Conservation (phyloP, 805 yeast species). For the Saccharomycopsis fodiens region DNA sequence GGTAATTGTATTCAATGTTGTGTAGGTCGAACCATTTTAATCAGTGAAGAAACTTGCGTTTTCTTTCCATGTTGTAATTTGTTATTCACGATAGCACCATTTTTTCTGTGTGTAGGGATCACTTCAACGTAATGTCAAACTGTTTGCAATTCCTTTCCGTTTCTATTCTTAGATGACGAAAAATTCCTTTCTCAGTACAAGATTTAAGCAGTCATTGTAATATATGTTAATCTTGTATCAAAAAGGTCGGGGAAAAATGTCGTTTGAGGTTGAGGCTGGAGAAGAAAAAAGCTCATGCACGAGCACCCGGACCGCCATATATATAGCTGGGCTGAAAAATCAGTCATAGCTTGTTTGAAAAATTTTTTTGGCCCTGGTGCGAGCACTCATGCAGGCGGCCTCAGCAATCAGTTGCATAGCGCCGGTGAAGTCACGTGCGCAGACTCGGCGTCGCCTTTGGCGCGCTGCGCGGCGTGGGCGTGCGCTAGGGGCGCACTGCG, state of each 20-base stretch:
- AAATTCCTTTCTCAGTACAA: slow-evolving; percentile 10
- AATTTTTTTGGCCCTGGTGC: not conserved
- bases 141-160: not conserved
- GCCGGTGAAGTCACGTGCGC: not conserved
- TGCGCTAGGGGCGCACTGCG: no score
- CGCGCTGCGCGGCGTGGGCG: no score
- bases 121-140: not conserved
- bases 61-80: not conserved
- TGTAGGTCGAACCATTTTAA: slow-evolving; percentile 1
- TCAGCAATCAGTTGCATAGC: no score
- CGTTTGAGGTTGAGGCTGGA: not conserved
- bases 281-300: slow-evolving; percentile 1
- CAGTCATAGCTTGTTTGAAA: not conserved
- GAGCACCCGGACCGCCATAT: not conserved
- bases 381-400: no score
- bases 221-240: not conserved
- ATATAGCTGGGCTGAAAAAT: not conserved
- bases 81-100: slow-evolving; percentile 4
- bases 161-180: not conserved
- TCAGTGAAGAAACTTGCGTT: slow-evolving; percentile 1
- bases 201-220: slow-evolving; percentile 21
- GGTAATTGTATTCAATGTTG: not conserved
- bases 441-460: no score
- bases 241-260: not conserved
- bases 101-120: not conserved